Evolutionary conservation across 2,329 filamentous ascomycete species (phyloP).

Genomic region (Fusarium fracticaudum): DNA sequence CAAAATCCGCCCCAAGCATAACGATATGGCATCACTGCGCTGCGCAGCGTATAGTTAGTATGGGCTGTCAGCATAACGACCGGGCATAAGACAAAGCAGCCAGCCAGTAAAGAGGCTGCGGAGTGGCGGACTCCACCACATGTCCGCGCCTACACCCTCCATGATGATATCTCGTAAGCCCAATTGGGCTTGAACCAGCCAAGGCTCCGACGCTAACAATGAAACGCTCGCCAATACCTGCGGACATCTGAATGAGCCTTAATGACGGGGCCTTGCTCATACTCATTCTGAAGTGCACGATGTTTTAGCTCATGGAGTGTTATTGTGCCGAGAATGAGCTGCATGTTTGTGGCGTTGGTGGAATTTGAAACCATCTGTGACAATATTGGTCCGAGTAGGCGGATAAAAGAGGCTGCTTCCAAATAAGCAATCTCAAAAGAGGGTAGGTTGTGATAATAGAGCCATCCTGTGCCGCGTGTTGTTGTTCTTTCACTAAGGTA

Average conservation of each 20-base stretch:
- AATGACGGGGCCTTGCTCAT: slow-evolving; percentile 9
- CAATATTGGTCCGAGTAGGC: slow-evolving; percentile 21
- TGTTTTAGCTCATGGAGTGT: not conserved
- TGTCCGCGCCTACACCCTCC: slow-evolving; percentile 34
- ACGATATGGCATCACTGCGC: slow-evolving; percentile 6
- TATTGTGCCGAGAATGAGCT: slow-evolving; percentile 5
- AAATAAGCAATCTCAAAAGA: not conserved
- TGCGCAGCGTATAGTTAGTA: slow-evolving; percentile 8
- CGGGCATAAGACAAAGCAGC: not conserved
- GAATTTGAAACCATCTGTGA: slow-evolving; percentile 1
- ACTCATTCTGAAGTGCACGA: not conserved
- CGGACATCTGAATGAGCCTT: slow-evolving; percentile 29
- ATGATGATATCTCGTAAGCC: slow-evolving; percentile 38
- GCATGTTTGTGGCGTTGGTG: slow-evolving; percentile 4
- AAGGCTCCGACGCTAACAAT: slow-evolving; percentile 33
- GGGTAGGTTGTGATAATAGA: not conserved
- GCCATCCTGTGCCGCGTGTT: slow-evolving; percentile 8
- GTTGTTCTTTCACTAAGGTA: not conserved
- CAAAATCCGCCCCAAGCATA: slow-evolving; percentile 35
- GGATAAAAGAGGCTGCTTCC: slow-evolving; percentile 10
- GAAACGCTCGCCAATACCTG: slow-evolving; percentile 18
- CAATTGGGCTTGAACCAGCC: slow-evolving; percentile 28
- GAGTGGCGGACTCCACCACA: slow-evolving; percentile 37
- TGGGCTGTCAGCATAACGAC: slow-evolving; percentile 36
- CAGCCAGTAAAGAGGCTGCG: slow-evolving; percentile 22